phyloP scores from a whole-genome alignment of 164 flowering plant species.

The Pachysandra terminalis region DNA sequence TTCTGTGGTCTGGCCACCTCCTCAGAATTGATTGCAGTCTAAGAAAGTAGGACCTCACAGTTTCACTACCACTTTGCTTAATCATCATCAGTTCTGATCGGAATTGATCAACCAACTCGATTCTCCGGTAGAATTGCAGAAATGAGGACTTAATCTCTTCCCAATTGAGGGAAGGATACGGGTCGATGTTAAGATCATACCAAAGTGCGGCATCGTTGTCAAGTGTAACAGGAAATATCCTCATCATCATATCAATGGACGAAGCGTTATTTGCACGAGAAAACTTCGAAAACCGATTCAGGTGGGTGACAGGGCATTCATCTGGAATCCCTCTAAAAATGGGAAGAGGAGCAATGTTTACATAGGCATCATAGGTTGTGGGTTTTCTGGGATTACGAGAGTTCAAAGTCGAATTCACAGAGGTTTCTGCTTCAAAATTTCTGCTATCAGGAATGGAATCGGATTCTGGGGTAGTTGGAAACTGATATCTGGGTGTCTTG shows the following conservation, averaged over 20 bases:
- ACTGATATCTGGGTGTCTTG: slow-evolving; percentile 9
- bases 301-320: slow-evolving; percentile 35
- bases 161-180: slow-evolving; percentile 29
- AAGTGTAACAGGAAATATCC: slow-evolving; percentile 43
- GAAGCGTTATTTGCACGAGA: slow-evolving; percentile 39
- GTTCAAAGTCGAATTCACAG: background rate
- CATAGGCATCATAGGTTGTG: slow-evolving; percentile 9
- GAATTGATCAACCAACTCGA: slow-evolving; percentile 15
- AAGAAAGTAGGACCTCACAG: slow-evolving; percentile 33
- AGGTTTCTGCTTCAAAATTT: background rate
- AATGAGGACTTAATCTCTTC: slow-evolving; percentile 33
- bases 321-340: slow-evolving; percentile 25
- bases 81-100: slow-evolving; percentile 30
- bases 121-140: slow-evolving; percentile 17
- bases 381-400: background rate
- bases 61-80: slow-evolving; percentile 24
- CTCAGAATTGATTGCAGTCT: slow-evolving; percentile 38
- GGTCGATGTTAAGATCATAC: slow-evolving; percentile 48
- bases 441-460: background rate
- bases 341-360: slow-evolving; percentile 42
- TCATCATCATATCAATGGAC: slow-evolving; percentile 23
- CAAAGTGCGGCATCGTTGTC: slow-evolving; percentile 39
- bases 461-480: background rate
- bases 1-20: slow-evolving; percentile 33
- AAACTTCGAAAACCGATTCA: slow-evolving; percentile 37